phyloP scores from a whole-genome alignment of 768 basidiomycete species.

The Sarcodon aspratus region DNA sequence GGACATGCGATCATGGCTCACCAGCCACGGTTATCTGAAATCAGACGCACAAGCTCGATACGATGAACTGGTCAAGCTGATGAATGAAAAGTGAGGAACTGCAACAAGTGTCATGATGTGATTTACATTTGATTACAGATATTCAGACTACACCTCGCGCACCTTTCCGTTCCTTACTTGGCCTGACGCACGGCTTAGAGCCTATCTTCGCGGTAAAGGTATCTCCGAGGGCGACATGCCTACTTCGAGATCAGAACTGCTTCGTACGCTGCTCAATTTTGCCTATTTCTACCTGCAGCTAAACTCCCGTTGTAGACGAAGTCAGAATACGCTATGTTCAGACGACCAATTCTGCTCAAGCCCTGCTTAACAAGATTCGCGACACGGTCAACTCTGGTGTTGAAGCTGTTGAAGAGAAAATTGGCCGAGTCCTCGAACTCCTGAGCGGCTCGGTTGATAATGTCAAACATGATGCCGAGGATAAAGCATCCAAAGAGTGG shows the following conservation, averaged over 20 bases:
- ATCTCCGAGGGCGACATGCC: slow-evolving; percentile 61
- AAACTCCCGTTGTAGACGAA: slow-evolving; percentile 37
- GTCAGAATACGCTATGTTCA: slow-evolving; percentile 74
- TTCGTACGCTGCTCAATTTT: slow-evolving; percentile 37
- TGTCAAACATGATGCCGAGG: slow-evolving; percentile 15
- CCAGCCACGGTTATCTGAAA: slow-evolving; percentile 57
- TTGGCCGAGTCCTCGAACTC: slow-evolving; percentile 29
- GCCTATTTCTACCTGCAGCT: neutral
- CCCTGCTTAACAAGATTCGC: slow-evolving; percentile 46
- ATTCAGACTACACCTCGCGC: slow-evolving; percentile 31
- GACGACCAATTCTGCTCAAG: slow-evolving; percentile 42
- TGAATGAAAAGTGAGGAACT: slow-evolving; percentile 50
- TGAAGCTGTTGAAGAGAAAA: slow-evolving; percentile 65
- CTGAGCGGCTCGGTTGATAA: slow-evolving; percentile 29
- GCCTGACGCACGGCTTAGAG: slow-evolving; percentile 89
- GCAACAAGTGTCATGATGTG: neutral
- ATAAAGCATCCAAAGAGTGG: slow-evolving; percentile 14
- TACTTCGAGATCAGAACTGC: slow-evolving; percentile 56
- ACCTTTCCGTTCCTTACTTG: slow-evolving; percentile 69
- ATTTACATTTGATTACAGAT: slow-evolving; percentile 25
- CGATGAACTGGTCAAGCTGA: slow-evolving; percentile 65
- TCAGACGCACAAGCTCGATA: slow-evolving; percentile 48
- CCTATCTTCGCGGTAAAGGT: slow-evolving; percentile 73
- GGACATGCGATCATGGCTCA: slow-evolving; percentile 62
- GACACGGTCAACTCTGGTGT: slow-evolving; percentile 59